Percentiles rank a stretch among this genome's conserved stretches.
phyloP scores from a whole-genome alignment of 495 filamentous ascomycete species.

The Talaromyces liani region DNA sequence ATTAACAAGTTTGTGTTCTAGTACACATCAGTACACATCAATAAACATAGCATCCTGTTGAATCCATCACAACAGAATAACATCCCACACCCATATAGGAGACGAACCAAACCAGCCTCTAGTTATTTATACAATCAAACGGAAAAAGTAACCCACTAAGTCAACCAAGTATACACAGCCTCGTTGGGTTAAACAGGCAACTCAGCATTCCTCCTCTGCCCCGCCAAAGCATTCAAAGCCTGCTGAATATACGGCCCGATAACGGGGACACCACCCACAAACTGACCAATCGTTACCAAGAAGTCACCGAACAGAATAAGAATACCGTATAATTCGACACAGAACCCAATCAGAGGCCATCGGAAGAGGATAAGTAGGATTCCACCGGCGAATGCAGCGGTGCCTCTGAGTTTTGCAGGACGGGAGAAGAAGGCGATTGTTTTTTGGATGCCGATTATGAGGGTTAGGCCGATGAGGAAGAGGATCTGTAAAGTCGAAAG shows the following conservation, averaged over 20 bases:
- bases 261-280: slow-evolving; percentile 77
- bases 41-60: not conserved
- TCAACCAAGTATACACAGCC: not conserved
- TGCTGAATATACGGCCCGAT: slow-evolving; percentile 75
- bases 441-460: slow-evolving; percentile 90
- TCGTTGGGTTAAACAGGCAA: slow-evolving; percentile 53
- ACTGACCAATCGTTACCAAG: slow-evolving; percentile 81
- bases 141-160: not conserved
- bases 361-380: slow-evolving; percentile 77
- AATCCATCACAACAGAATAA: slow-evolving; percentile 4
- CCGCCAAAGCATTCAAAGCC: slow-evolving; percentile 55
- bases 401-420: slow-evolving; percentile 85
- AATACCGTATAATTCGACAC: slow-evolving; percentile 87
- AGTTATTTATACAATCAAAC: not conserved
- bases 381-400: slow-evolving; percentile 78
- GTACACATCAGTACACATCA: too few relatives aligned
- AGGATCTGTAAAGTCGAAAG: slow-evolving; percentile 56
- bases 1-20: not conserved
- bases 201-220: slow-evolving; percentile 63
- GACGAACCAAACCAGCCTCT: not conserved
- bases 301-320: slow-evolving; percentile 94
- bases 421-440: slow-evolving; percentile 90
- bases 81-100: not conserved
- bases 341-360: slow-evolving; percentile 85
- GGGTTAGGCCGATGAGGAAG: slow-evolving; percentile 89